These are phyloP conservation scores for Melanomma pulvis-pyrius DNA, from an alignment of 495 filamentous ascomycete species.

Conservation along the genomic window DNA sequence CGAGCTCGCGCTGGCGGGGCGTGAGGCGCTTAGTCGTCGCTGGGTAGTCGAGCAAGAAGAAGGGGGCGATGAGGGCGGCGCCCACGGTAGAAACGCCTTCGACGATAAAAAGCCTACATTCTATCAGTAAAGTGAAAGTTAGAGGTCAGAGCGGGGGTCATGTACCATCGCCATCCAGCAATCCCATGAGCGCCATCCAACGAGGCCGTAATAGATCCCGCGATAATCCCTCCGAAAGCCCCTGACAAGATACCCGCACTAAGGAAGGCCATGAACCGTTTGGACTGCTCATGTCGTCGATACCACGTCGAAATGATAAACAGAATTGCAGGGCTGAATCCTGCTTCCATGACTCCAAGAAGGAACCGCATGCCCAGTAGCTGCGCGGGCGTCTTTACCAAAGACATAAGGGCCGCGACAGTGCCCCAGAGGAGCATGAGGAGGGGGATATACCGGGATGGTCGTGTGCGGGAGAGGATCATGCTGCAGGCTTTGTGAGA, in stretches of 20 bases:
- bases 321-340: slow-evolving; percentile 52
- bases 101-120: slow-evolving; percentile 46
- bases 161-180: slow-evolving; percentile 50
- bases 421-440: slow-evolving; percentile 46
- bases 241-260: slow-evolving; percentile 54
- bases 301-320: slow-evolving; percentile 58
- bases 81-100: slow-evolving; percentile 50
- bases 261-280: slow-evolving; percentile 56
- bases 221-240: slow-evolving; percentile 57
- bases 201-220: slow-evolving; percentile 48
- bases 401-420: slow-evolving; percentile 48
- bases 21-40: slow-evolving; percentile 48
- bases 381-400: slow-evolving; percentile 49
- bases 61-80: slow-evolving; percentile 56
- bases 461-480: slow-evolving; percentile 13
- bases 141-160: neutral
- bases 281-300: slow-evolving; percentile 54
- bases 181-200: slow-evolving; percentile 49
- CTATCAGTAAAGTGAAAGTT: neutral
- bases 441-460: slow-evolving; percentile 6
- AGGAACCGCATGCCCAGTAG: slow-evolving; percentile 48
- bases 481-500: slow-evolving; percentile 2
- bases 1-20: slow-evolving; percentile 41
- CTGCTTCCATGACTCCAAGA: slow-evolving; percentile 51
- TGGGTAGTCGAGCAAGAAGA: slow-evolving; percentile 61